Evolutionary conservation across 2,329 filamentous ascomycete genomes (phyloP), one percentile per base, ranked within the genome.

Genomic region (Ceratocystis variospora): DNA sequence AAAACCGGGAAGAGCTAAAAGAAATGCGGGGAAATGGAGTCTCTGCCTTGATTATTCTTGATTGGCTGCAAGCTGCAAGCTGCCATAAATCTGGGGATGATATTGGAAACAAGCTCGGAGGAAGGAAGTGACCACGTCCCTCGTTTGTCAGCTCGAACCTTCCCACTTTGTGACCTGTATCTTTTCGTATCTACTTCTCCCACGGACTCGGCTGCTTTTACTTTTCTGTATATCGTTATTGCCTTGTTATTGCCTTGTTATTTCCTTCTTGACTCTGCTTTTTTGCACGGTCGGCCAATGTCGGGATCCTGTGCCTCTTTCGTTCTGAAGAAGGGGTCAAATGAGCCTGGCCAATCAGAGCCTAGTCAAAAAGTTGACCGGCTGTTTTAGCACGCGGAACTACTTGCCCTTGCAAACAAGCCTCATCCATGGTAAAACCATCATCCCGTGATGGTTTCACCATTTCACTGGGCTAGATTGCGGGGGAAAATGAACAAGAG

Each of bases 391-490:
- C 55, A 7, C 28, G 31, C 31, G 55, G 55, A 59, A 59, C 31
- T 19, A 59, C 7, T 19, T 59, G 25, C 28, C 28, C 55, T 59
- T 59, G 25, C 48, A 25, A 53, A 15, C 37, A 41, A 41, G 37
- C 37, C 22, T 6, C 48, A 53, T 53, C 48, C 48, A 53, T 59
- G 31, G 28, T n/a, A 5, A 19, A 37, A 37, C 55, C 10, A 59
- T 37, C 17, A 37, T 59, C 25, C 55, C 55, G 55, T 59, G 55
- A 59, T 59, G 55, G 55, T 59, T 59, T 59, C 55, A 59, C 55
- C 17, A 59, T 59, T 41, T 41, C 55, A 4, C 31, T 31, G 55
- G 37, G 17, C 55, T 31, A 28, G 55, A 59, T 59, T 59, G 55
- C 55, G 55, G 55, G 55, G 55, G 37, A 59, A 28, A n/a, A 59